Conservation (phyloP, 2,329 filamentous ascomycete genomes). For the Leptographium flavum region DNA sequence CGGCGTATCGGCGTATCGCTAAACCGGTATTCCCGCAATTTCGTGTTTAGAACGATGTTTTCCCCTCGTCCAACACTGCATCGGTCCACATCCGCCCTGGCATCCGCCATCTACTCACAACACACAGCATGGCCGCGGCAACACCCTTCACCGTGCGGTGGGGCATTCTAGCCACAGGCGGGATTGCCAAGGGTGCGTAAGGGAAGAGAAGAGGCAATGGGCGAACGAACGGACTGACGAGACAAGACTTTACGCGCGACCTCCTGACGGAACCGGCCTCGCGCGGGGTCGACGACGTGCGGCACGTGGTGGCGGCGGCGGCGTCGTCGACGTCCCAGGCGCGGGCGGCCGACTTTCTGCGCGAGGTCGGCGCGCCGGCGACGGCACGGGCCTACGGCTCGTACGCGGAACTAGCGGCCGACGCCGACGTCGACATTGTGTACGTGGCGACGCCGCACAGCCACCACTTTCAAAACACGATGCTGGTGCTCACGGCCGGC, state of each 20-base stretch:
- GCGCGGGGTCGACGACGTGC: slow-evolving; percentile 57
- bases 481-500: slow-evolving; percentile 68
- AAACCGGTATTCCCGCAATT: too few species aligned
- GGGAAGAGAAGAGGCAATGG: neutral
- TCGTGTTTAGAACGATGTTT: too few species aligned
- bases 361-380: slow-evolving; percentile 54
- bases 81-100: too few species aligned
- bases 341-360: slow-evolving; percentile 59
- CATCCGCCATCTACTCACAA: neutral
- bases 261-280: slow-evolving; percentile 58
- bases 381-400: slow-evolving; percentile 60
- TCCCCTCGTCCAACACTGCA: too few species aligned
- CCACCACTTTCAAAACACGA: slow-evolving; percentile 83
- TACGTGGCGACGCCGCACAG: slow-evolving; percentile 86
- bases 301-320: slow-evolving; percentile 65
- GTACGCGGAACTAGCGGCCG: slow-evolving; percentile 67
- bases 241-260: slow-evolving; percentile 55
- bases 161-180: slow-evolving; percentile 47
- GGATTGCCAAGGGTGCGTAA: slow-evolving; percentile 40
- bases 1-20: too few species aligned
- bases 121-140: neutral
- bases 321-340: slow-evolving; percentile 62
- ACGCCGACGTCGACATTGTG: slow-evolving; percentile 68
- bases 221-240: neutral
- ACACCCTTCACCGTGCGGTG: slow-evolving; percentile 34